Base-by-base conservation (phyloP, 2,329 filamentous ascomycete species). In the Paecilomyces fulvus region DNA sequence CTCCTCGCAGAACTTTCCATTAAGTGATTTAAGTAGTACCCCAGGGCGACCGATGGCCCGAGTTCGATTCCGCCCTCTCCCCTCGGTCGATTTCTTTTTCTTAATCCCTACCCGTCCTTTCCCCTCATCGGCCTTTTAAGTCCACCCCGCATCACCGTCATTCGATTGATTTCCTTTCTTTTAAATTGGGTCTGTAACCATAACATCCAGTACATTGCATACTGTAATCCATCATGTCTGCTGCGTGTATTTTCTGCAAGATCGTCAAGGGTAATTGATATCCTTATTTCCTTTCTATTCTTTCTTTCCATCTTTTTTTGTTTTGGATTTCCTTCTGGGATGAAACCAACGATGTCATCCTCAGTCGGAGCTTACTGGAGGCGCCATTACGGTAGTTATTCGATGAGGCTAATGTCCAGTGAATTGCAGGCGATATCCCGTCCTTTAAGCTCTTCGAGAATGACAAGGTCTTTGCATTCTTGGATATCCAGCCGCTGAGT, bases 401-500 rank as follows among this genome's bases (percentile, higher is more conserved):
- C 37, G 14, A 37, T 14, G 14, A 43, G 37, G 10, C 37, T 43
- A 17, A 43, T 43, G 10, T 17, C 14, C 5, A 17, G 37, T 17
- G 17, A 25, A 23, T 20, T 25, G 58, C 66, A 96, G 92, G 92
- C 63, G 92, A 97, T 60, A 96, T 99, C 73, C 94, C 94, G 52
- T 92, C 85, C 65, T 87, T 97, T 80, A 99, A 96, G 83, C 86
- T 99, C 75, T 92, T 90, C 71, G 94, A 99, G 77, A 94, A 84
- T 66, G 89, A 95, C 37, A 96, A 92, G 78, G 89, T 92, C 50
- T 81, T 96, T 60, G 94, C 94, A 9, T 99, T 99, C 74, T 87
- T 99, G 63, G 94, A 99, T 73, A 96, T 99, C 75, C 87, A 90
- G 62, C 94, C 94, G 3, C 78, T 97, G 21, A 90, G 87, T 73